A percentile compares a stretch with the other conserved stretches of the same genome.
These are phyloP conservation scores for Pseudohyphozyma bogoriensis DNA, from an alignment of 768 basidiomycete genomes.

Conservation along the genomic window DNA sequence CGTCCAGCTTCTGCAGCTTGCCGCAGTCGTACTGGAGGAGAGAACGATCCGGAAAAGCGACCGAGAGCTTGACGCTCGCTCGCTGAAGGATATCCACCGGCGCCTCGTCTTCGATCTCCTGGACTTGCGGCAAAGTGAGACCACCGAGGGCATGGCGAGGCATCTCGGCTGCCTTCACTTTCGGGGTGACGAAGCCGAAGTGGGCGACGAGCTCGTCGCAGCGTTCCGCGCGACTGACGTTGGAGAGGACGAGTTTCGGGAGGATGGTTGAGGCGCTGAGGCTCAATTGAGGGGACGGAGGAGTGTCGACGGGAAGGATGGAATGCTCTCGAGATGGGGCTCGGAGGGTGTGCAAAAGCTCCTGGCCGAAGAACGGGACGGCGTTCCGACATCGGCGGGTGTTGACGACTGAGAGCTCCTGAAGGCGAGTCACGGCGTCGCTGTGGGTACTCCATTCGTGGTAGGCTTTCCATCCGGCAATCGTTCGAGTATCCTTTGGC, in stretches of 20 bases:
- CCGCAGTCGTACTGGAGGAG: slow-evolving; percentile 92
- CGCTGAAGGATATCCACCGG: slow-evolving; percentile 63
- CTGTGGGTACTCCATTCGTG: slow-evolving; percentile 46
- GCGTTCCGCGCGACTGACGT: slow-evolving; percentile 50
- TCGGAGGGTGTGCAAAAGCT: slow-evolving; percentile 21
- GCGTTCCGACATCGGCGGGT: slow-evolving; percentile 50
- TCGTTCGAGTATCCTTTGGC: slow-evolving; percentile 61
- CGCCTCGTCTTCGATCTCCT: slow-evolving; percentile 37
- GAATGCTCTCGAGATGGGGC: slow-evolving; percentile 30
- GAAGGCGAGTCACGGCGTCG: slow-evolving; percentile 52
- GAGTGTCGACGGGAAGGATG: slow-evolving; percentile 46
- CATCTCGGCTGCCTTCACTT: slow-evolving; percentile 65
- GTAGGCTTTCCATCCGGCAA: slow-evolving; percentile 58
- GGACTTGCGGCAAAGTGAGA: slow-evolving; percentile 30
- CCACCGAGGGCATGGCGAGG: slow-evolving; percentile 54
- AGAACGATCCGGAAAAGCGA: slow-evolving; percentile 83
- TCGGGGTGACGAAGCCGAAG: slow-evolving; percentile 73
- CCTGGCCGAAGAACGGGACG: slow-evolving; percentile 23
- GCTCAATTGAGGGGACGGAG: slow-evolving; percentile 30
- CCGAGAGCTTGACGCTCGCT: slow-evolving; percentile 70
- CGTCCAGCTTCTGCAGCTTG: slow-evolving; percentile 76
- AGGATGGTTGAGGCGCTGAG: slow-evolving; percentile 34
- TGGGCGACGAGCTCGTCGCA: slow-evolving; percentile 50
- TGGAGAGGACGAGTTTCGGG: slow-evolving; percentile 55
- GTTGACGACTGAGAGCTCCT: slow-evolving; percentile 64